A percentile compares a stretch with the other conserved stretches of the same genome.
Evolutionary conservation across 768 basidiomycete species (phyloP).

Genomic region (Termitomyces eurrhizus): DNA sequence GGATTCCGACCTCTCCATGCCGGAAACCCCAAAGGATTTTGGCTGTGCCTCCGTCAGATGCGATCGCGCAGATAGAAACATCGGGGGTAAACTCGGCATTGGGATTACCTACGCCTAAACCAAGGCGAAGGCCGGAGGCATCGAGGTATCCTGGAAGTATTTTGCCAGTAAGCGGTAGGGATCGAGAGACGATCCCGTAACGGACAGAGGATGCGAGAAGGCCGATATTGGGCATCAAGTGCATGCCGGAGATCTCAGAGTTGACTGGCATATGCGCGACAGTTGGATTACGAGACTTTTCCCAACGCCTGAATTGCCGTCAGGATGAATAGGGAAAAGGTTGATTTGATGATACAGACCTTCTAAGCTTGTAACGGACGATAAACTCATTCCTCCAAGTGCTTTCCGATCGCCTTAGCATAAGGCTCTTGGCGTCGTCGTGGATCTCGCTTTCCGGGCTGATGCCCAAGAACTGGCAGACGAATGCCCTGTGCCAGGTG

Average conservation of each 20-base stretch:
- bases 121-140: conserved; percentile 53
- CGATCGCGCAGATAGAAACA: conserved; percentile 52
- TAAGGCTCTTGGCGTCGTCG: conserved; percentile 39
- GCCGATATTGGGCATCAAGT: conserved; percentile 52
- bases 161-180: conserved; percentile 65
- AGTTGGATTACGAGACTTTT: conserved; percentile 53
- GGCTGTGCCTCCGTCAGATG: conserved; percentile 62
- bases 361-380: conserved; percentile 46
- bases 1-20: conserved; percentile 64
- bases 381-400: conserved; percentile 74
- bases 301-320: conserved; percentile 56
- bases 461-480: conserved; percentile 62
- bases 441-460: conserved; percentile 57
- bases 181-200: conserved; percentile 72
- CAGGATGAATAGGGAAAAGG: not conserved
- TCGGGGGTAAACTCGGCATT: conserved; percentile 73
- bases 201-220: conserved; percentile 61
- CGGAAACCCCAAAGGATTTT: conserved; percentile 72
- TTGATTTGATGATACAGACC: conserved; percentile 33
- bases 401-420: conserved; percentile 50
- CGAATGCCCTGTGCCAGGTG: conserved; percentile 77
- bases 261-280: conserved; percentile 63
- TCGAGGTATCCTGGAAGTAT: conserved; percentile 69
- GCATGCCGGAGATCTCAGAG: conserved; percentile 52
- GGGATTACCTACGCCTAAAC: conserved; percentile 66